Evolutionary conservation across 75 land plant species (phyloP).

Genomic region (Picea glauca): DNA sequence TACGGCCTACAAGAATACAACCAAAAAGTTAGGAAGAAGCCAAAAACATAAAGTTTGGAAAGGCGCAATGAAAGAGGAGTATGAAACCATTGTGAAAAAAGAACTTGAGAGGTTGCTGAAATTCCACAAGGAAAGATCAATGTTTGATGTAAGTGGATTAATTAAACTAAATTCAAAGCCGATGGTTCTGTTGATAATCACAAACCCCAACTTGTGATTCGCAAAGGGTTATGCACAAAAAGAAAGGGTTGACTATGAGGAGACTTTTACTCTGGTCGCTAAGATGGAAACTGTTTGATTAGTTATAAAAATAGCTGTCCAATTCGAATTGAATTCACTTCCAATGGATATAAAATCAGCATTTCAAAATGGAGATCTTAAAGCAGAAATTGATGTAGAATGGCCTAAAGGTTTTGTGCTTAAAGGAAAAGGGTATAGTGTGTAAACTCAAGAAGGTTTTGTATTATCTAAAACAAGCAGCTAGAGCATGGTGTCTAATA

Average conservation of each 20-base stretch:
- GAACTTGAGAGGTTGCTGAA: not conserved
- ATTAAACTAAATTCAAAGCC: not conserved
- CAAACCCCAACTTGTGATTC: not conserved
- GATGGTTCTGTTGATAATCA: not conserved
- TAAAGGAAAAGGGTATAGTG: too few species aligned
- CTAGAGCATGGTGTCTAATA: too few species aligned
- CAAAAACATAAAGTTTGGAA: not conserved
- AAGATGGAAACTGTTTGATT: not conserved
- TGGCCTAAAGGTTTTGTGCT: not conserved
- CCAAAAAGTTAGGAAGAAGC: too few species aligned
- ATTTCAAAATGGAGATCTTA: not conserved
- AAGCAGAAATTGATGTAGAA: not conserved
- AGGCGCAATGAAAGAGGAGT: not conserved
- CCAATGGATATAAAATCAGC: not conserved
- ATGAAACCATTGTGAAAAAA: not conserved
- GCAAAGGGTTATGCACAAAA: not conserved
- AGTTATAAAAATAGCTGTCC: not conserved
- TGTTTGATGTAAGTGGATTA: not conserved
- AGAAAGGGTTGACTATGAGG: not conserved
- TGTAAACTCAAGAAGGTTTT: too few species aligned
- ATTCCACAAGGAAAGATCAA: not conserved
- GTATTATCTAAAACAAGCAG: too few species aligned
- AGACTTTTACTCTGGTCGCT: not conserved
- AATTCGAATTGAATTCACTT: not conserved
- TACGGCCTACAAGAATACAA: too few species aligned